A percentile compares a stretch with the other conserved stretches of the same genome.
Evolutionary conservation across 108 stramenopile species (phyloP).

Genomic region (Fistulifera solaris): DNA sequence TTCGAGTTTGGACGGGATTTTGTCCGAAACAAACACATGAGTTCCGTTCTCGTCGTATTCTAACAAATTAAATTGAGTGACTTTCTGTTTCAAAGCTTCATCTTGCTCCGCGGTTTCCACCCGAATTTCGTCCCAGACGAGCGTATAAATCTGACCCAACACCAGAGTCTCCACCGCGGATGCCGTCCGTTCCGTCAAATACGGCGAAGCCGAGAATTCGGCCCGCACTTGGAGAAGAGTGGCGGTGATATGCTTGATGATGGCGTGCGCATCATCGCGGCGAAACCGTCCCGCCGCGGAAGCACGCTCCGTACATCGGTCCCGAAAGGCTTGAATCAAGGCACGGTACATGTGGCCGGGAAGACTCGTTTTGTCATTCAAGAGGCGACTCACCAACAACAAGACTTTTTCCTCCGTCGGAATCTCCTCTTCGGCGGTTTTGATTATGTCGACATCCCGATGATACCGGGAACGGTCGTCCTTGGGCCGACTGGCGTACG

Average conservation of each 20-base stretch:
- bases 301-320: slow-evolving; percentile 15
- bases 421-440: slow-evolving; percentile 57
- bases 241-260: slow-evolving; percentile 82
- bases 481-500: slow-evolving; percentile 19
- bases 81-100: slow-evolving; percentile 30
- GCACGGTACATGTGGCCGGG: slow-evolving; percentile 72
- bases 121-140: slow-evolving; percentile 47
- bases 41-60: neutral
- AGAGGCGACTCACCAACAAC: slow-evolving; percentile 53
- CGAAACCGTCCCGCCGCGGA: slow-evolving; percentile 13
- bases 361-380: slow-evolving; percentile 73
- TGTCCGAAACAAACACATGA: neutral
- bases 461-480: slow-evolving; percentile 33
- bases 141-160: slow-evolving; percentile 72
- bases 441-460: slow-evolving; percentile 65
- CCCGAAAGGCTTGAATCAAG: slow-evolving; percentile 44
- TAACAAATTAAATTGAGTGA: slow-evolving; percentile 22
- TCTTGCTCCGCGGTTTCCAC: slow-evolving; percentile 30
- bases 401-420: slow-evolving; percentile 69
- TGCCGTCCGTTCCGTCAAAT: slow-evolving; percentile 65
- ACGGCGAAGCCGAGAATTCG: slow-evolving; percentile 51
- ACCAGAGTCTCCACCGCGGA: slow-evolving; percentile 67
- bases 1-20: slow-evolving; percentile 4
- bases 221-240: slow-evolving; percentile 68
- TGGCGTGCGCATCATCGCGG: slow-evolving; percentile 70